A percentile compares a stretch with the other conserved stretches of the same genome.
Conservation (phyloP, 305 asterid genomes). For the Fraxinus nigra region DNA sequence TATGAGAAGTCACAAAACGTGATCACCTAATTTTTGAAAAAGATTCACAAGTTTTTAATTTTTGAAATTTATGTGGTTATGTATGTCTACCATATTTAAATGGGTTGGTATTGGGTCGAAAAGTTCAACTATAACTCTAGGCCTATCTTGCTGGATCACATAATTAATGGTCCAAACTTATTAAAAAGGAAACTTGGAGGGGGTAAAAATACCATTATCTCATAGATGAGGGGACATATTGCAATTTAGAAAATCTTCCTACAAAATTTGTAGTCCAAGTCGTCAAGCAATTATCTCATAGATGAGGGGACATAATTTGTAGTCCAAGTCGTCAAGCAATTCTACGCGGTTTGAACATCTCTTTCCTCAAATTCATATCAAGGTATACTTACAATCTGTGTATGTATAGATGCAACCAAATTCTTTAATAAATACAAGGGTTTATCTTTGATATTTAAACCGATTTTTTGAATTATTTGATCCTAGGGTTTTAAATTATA, state of each 20-base stretch:
- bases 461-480: background rate
- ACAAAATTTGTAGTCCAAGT: background rate
- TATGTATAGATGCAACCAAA: background rate
- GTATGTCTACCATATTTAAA: background rate
- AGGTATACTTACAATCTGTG: background rate
- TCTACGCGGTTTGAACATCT: background rate
- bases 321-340: conserved; percentile 2
- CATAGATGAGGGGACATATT: background rate
- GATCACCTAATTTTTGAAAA: background rate
- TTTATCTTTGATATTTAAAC: background rate
- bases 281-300: background rate
- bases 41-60: background rate
- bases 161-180: background rate
- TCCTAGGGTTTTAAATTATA: conserved; percentile 14
- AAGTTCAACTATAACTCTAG: background rate
- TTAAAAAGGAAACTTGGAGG: background rate
- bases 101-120: background rate
- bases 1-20: background rate
- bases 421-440: background rate
- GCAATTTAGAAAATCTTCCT: background rate
- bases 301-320: background rate
- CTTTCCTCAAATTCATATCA: background rate
- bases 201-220: background rate
- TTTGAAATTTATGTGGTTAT: background rate
- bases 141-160: background rate